Conservation (phyloP, 2,329 filamentous ascomycete species). For the Fusarium marasasianum region DNA sequence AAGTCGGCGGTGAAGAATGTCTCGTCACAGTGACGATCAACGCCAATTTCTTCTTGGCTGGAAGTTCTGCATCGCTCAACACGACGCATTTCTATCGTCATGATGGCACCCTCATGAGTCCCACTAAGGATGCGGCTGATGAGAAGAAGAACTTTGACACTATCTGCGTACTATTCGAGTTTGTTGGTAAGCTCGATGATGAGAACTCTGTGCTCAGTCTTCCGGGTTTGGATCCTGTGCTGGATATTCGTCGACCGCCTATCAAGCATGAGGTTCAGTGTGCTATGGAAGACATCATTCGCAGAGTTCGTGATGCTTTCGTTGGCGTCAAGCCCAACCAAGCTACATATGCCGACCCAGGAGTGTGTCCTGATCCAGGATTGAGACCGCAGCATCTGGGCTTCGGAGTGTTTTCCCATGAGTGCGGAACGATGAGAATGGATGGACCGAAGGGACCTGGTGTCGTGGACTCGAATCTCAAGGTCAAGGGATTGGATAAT, state of each 20-base stretch:
- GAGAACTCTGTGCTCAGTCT: slow-evolving; percentile 20
- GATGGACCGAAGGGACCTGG: not conserved
- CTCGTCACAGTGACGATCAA: slow-evolving; percentile 31
- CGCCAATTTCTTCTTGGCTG: slow-evolving; percentile 30
- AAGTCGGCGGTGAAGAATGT: slow-evolving; percentile 3
- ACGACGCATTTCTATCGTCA: slow-evolving; percentile 23
- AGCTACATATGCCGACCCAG: not conserved
- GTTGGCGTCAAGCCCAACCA: not conserved
- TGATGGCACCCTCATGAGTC: slow-evolving; percentile 5
- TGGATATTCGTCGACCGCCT: slow-evolving; percentile 6
- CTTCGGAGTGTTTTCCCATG: slow-evolving; percentile 29
- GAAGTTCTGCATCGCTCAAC: slow-evolving; percentile 22
- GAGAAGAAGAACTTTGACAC: slow-evolving; percentile 26
- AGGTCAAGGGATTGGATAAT: slow-evolving; percentile 21
- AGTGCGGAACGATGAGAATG: slow-evolving; percentile 33
- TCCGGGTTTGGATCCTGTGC: slow-evolving; percentile 10
- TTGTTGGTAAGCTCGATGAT: slow-evolving; percentile 1
- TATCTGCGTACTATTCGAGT: slow-evolving; percentile 28
- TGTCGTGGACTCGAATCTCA: slow-evolving; percentile 8
- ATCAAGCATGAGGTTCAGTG: slow-evolving; percentile 14
- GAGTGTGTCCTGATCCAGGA: not conserved
- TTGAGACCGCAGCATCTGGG: slow-evolving; percentile 20
- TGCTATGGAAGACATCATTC: slow-evolving; percentile 15
- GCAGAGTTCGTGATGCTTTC: not conserved
- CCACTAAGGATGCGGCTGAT: not conserved